Base-by-base conservation (phyloP, 2,329 filamentous ascomycete species). In the Epichloe baconii region DNA sequence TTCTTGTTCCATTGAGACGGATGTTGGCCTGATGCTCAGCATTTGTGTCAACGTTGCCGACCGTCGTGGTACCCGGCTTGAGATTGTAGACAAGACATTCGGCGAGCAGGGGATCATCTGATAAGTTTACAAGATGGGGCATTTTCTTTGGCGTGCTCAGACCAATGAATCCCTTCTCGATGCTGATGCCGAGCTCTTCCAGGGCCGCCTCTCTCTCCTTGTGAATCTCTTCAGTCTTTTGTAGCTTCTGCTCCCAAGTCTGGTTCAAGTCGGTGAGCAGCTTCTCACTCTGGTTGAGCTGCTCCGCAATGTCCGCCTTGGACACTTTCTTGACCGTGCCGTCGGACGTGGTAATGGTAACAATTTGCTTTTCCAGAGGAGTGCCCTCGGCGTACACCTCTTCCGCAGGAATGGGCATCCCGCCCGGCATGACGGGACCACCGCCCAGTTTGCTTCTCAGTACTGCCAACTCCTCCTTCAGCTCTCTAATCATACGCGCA, bases 41-140 rank as follows among this genome's bases (percentile, higher is more conserved):
- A 50, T 87, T 86, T 15, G 87, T 85, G 58, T 96, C 90, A 51
- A 93, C 88, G 62, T 97, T 96, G 19, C 93, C 93, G 19, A 98
- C 93, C 0, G 87, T 91, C 0, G 93, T 98, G 8, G 82, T 86
- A 35, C 93, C 93, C 6, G 93, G 91, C 67, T 98, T 98, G 58
- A 98, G 79, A 62, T 98, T 98, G 71, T 98, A 98, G 40, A 98
- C 88, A 52, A 98, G 73, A 69, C 93, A 98, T 70, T 98, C 93
- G 5, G 91, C 90, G 44, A 98, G 77, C 35, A 98, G 75, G 8
- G 93, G 93, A 63, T 93, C 87, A 64, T 93, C 87, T n/a, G 90
- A 96, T 58, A 98, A 71, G 66, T 98, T 98, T 68, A 98, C 93
- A 68, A 98, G 71, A 80, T 98, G 93, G 8, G 93, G 93, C 88